Conservation (phyloP, 1,139 yeast genomes). For the Suhomyces terraborum region DNA sequence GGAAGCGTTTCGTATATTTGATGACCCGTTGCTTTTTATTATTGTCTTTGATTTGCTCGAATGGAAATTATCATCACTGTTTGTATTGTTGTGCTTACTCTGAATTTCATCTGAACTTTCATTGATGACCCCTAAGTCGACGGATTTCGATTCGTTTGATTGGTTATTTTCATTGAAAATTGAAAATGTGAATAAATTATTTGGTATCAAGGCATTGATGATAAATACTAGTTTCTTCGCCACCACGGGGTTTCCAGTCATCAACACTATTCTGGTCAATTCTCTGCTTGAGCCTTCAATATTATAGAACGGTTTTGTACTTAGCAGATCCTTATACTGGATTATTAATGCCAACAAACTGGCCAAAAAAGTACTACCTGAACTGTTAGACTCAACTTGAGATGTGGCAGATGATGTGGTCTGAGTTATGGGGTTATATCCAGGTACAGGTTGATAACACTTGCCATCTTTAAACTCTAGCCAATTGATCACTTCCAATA, state of each 20-base stretch:
- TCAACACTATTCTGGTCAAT: slow-evolving; percentile 51
- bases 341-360: slow-evolving; percentile 47
- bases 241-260: slow-evolving; percentile 63
- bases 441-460: slow-evolving; percentile 5
- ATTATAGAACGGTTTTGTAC: slow-evolving; percentile 34
- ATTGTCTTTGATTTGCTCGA: background rate
- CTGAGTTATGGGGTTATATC: slow-evolving; percentile 12
- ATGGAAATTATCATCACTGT: slow-evolving; percentile 3
- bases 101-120: background rate
- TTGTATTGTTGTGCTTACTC: slow-evolving; percentile 1
- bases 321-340: slow-evolving; percentile 40
- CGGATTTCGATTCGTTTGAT: slow-evolving; percentile 1
- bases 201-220: slow-evolving; percentile 43
- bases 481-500: slow-evolving; percentile 60
- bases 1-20: slow-evolving; percentile 4
- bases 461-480: slow-evolving; percentile 61
- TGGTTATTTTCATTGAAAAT: background rate
- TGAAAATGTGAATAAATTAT: slow-evolving; percentile 3
- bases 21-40: slow-evolving; percentile 1
- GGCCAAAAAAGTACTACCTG: slow-evolving; percentile 40
- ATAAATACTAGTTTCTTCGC: slow-evolving; percentile 61
- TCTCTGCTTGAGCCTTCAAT: slow-evolving; percentile 26
- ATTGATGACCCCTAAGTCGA: background rate
- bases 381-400: slow-evolving; percentile 7
- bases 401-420: slow-evolving; percentile 4